phyloP scores from a whole-genome alignment of 2,329 filamentous ascomycete species.

The Fusarium subglutinans region DNA sequence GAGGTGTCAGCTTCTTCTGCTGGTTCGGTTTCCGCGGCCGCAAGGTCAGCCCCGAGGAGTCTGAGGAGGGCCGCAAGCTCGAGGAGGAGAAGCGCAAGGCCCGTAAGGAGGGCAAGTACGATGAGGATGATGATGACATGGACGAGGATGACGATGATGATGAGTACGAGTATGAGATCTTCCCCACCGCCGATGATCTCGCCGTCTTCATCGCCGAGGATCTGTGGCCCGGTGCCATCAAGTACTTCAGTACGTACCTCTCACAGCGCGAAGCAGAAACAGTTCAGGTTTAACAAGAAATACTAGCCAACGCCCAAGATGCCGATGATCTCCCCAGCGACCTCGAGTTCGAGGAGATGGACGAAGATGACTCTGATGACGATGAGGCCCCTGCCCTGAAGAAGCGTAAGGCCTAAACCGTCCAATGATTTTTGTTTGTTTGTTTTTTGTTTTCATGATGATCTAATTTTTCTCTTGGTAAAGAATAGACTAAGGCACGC shows the following conservation, averaged over 20 bases:
- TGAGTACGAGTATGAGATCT: conserved; percentile 80
- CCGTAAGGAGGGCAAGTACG: conserved; percentile 57
- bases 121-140: conserved; percentile 53
- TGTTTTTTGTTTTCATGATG: neutral
- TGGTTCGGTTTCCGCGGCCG: conserved; percentile 85
- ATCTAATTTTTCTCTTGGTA: conserved; percentile 31
- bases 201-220: conserved; percentile 86
- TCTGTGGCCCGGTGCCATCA: conserved; percentile 86
- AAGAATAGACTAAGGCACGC: conserved; percentile 35
- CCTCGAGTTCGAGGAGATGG: conserved; percentile 72
- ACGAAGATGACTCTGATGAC: conserved; percentile 46
- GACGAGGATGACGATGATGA: conserved; percentile 70
- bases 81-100: conserved; percentile 66
- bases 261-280: neutral
- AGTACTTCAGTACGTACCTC: conserved; percentile 83
- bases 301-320: conserved; percentile 66
- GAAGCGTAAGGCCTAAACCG: conserved; percentile 54
- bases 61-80: conserved; percentile 66
- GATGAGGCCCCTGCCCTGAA: conserved; percentile 54
- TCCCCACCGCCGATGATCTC: conserved; percentile 85
- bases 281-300: conserved; percentile 46
- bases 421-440: neutral
- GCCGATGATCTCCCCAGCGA: conserved; percentile 70
- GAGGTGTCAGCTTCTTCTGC: conserved; percentile 82
- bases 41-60: conserved; percentile 78